Base-by-base conservation (phyloP, 1,284 basidiomycete species). In the Melampsora abietis-canadensis region DNA sequence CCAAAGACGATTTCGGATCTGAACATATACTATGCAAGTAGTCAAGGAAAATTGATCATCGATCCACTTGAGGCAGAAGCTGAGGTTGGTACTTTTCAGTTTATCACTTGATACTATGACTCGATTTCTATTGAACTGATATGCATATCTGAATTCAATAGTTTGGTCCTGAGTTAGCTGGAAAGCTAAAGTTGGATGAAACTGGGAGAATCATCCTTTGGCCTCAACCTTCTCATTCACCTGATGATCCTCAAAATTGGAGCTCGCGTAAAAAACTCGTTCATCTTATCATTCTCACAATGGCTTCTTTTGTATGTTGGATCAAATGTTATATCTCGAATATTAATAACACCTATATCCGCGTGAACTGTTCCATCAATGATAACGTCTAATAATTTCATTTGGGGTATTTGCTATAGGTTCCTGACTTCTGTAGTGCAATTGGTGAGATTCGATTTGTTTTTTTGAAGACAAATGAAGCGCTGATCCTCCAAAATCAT, bases 241-340 rank as follows among this genome's bases (percentile, higher is more conserved):
- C 62, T 6, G 34, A 65, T 14, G 69, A 73, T 59, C 69, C 69
- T 44, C 69, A 73, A 30, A 73, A 73, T n/a, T 73, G 69, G 69
- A 47, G 37, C 2, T 27, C 48, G 19, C 37, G 0, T 27, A 46
- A 62, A 59, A 73, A 73, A 30, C 48, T 73, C 14, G 64, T 40
- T 40, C 63, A 47, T 44, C 54, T 73, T 15, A 31, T 73, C 31
- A 65, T 73, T 59, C 51, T 31, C 27, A 73, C 69, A 10, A 73
- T 73, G 69, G 69, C 69, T 31, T 60, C 69, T 65, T 73, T 73
- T 65, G 69, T 73, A 37, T 37, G 69, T 59, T 24, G 4, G 19
- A 6, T 10, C 31, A 27, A 37, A 17, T 27, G 8, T 7, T n/a
- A 21, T 30, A 34, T 34, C 8, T 34, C 34, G 3, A 34, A 34